Conservation (phyloP, 179 eudicot genomes). For the Actinidia polygama region DNA sequence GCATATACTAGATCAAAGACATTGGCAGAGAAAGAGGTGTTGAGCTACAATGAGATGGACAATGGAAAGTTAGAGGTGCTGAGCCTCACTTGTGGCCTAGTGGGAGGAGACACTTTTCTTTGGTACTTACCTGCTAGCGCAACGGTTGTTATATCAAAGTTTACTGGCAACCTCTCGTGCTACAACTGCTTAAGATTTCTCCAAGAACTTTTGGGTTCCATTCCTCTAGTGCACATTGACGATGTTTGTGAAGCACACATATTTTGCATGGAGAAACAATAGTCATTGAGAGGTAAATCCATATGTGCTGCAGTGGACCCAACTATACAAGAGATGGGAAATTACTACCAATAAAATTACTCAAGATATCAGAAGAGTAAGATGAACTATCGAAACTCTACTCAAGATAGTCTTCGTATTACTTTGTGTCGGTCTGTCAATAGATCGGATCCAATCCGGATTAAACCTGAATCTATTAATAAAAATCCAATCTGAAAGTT, state of each 20-base stretch:
- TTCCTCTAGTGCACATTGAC: slow-evolving; percentile 14
- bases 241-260: slow-evolving; percentile 23
- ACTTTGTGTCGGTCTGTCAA: too few species aligned
- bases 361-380: slow-evolving; percentile 5
- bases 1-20: slow-evolving; percentile 15
- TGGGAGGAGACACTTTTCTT: slow-evolving; percentile 14
- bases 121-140: background rate
- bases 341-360: slow-evolving; percentile 8
- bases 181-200: background rate
- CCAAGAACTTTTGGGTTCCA: slow-evolving; percentile 8
- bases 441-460: too few species aligned
- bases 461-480: too few species aligned
- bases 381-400: too few species aligned
- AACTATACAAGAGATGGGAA: background rate
- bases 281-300: slow-evolving; percentile 9
- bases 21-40: slow-evolving; percentile 3
- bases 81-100: slow-evolving; percentile 11
- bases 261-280: slow-evolving; percentile 21
- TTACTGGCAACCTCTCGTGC: background rate
- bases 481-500: too few species aligned
- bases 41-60: slow-evolving; percentile 16
- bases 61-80: slow-evolving; percentile 16
- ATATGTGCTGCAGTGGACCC: slow-evolving; percentile 9
- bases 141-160: background rate
- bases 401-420: too few species aligned